Conservation (phyloP, 2,329 filamentous ascomycete genomes). For the Aureobasidium mangrovei region DNA sequence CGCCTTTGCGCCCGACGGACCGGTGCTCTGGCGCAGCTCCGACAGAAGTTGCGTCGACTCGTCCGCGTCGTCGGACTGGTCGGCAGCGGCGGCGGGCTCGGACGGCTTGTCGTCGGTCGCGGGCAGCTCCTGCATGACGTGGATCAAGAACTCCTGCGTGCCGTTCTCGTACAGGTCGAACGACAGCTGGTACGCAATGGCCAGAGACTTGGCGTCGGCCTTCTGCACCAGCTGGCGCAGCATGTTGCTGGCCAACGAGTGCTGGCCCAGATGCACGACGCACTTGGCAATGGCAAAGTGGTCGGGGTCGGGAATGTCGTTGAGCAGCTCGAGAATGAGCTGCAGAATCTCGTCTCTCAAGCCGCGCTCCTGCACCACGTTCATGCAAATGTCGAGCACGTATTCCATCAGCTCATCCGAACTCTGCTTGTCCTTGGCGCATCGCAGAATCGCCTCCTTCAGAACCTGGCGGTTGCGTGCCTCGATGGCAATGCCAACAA, state of each 20-base stretch:
- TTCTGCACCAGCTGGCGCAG: conserved; percentile 72
- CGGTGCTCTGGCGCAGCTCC: conserved; percentile 46
- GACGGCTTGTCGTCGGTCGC: conserved; percentile 40
- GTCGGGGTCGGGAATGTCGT: conserved; percentile 83
- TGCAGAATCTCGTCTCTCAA: conserved; percentile 78
- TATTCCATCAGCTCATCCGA: conserved; percentile 97
- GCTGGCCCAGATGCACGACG: conserved; percentile 88
- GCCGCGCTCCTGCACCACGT: conserved; percentile 86
- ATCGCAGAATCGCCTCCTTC: conserved; percentile 75
- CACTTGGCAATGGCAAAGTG: conserved; percentile 98
- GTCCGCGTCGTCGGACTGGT: conserved; percentile 37
- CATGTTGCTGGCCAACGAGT: conserved; percentile 82
- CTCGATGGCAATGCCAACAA: conserved; percentile 93
- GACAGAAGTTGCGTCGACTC: conserved; percentile 53
- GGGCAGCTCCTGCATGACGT: conserved; percentile 75
- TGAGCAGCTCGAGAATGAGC: conserved; percentile 89
- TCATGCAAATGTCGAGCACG: conserved; percentile 91
- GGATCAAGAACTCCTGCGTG: conserved; percentile 90
- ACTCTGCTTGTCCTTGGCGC: conserved; percentile 73
- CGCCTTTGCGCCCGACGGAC: conserved; percentile 23
- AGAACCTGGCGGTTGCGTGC: conserved; percentile 86
- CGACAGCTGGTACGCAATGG: conserved; percentile 91
- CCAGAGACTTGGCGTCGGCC: conserved; percentile 67
- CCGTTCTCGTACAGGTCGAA: conserved; percentile 98
- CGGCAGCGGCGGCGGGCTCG: conserved; percentile 31